Evolutionary conservation across 768 basidiomycete species (phyloP), one percentile per base, ranked within the genome.

Genomic region (Boletus sp.): DNA sequence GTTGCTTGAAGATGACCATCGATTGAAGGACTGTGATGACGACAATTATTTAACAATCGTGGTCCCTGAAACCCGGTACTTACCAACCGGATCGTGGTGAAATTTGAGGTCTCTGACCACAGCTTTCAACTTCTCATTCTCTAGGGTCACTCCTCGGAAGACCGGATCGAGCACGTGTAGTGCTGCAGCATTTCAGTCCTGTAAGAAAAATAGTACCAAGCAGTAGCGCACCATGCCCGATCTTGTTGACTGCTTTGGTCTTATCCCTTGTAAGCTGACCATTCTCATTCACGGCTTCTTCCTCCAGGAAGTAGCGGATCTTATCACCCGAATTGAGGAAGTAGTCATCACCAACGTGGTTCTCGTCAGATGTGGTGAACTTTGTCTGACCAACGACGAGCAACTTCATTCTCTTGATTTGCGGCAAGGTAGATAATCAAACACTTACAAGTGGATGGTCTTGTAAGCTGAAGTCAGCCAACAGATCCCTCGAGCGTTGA

Each of bases 1-100:
- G 85, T 66, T 98, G 94, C 71, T 98, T 98, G 63, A 87, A 93
- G 56, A 98, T 99, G 32, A 96, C 77, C 94, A 97, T 97, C 3
- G 90, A 92, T 66, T 96, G 93, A 32, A 95, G 75, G 2, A 90
- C 94, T 88, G 23, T 60, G 39, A 23, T 25, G 32, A 21, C 23
- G 17, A 21, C 10, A 25, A 21, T 50, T 21, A 37, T 44, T 49
- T n/a, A 43, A 21, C 23, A 14, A 35, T 10, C 2, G 6, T 25
- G 19, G 27, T 11, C 13, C 42, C 39, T 33, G 6, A 10, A 3
- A 37, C n/a, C 29, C 25, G 7, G 3, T 23, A 66, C 81, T 62
- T 60, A 88, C 90, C 88, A 42, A 85, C 85, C 8, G 96, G 96
- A 70, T 95, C 87, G 52, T 77, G 77, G 68, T 98, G 93, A 66